Conservation (phyloP, 2,329 filamentous ascomycete species). For the Trichoderma brevicompactum region DNA sequence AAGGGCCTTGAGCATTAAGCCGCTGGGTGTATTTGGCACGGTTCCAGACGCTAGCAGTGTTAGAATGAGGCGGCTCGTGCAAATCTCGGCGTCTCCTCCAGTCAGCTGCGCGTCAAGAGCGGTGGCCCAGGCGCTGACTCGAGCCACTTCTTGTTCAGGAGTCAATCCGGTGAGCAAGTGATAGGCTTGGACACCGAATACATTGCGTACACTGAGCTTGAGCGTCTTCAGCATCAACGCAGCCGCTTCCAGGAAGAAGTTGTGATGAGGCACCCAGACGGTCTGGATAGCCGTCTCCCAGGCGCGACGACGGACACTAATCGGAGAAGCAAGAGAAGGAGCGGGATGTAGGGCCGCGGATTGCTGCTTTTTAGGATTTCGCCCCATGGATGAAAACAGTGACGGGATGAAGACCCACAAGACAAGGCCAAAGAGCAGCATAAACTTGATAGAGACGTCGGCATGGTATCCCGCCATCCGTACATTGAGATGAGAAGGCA, state of each 20-base stretch:
- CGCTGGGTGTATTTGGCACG: slow-evolving; percentile 77
- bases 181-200: slow-evolving; percentile 77
- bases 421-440: slow-evolving; percentile 57
- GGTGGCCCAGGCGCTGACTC: slow-evolving; percentile 91
- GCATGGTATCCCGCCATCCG: slow-evolving; percentile 60
- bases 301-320: slow-evolving; percentile 82
- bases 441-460: slow-evolving; percentile 57
- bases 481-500: slow-evolving; percentile 55
- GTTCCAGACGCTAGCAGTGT: slow-evolving; percentile 89
- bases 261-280: slow-evolving; percentile 87
- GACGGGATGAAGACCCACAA: slow-evolving; percentile 61
- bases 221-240: slow-evolving; percentile 79
- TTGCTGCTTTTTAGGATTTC: slow-evolving; percentile 58
- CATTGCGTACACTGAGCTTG: slow-evolving; percentile 78
- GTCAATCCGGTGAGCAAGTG: slow-evolving; percentile 79
- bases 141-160: slow-evolving; percentile 81
- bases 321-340: slow-evolving; percentile 77
- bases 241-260: slow-evolving; percentile 81
- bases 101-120: slow-evolving; percentile 91
- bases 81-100: slow-evolving; percentile 87
- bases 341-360: slow-evolving; percentile 54
- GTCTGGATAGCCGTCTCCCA: slow-evolving; percentile 94
- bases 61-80: slow-evolving; percentile 80
- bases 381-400: slow-evolving; percentile 49
- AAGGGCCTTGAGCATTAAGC: slow-evolving; percentile 89